These are phyloP conservation scores for Tetragonia tetragonoides DNA, from an alignment of 148 eudicot species.

Conservation along the genomic window DNA sequence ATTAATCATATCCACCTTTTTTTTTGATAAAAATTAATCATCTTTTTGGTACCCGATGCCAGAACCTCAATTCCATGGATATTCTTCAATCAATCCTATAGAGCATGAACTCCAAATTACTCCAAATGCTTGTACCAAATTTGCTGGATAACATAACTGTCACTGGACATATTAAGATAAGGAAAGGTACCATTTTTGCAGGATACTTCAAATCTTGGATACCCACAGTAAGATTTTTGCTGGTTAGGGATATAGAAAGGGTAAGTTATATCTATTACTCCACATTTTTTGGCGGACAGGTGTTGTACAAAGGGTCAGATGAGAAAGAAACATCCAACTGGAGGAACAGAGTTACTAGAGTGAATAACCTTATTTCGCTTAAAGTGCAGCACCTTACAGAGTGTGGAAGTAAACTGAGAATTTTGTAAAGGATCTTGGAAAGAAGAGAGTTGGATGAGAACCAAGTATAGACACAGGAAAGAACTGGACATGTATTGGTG, in stretches of 20 bases:
- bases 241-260: background rate
- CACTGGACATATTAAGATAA: background rate
- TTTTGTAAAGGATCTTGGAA: too few species aligned
- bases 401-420: too few species aligned
- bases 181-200: background rate
- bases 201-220: conserved; percentile 12
- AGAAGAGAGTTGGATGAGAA: too few species aligned
- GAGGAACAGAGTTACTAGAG: background rate
- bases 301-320: background rate
- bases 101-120: background rate
- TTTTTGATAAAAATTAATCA: too few species aligned
- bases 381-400: too few species aligned
- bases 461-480: too few species aligned
- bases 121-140: background rate
- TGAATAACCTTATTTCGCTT: too few species aligned
- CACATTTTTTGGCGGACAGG: background rate
- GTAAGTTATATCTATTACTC: background rate
- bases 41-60: too few species aligned
- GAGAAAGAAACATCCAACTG: background rate
- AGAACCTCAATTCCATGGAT: background rate
- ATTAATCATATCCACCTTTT: too few species aligned
- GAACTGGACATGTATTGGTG: too few species aligned
- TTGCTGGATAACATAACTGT: background rate
- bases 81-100: background rate
- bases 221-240: background rate